Evolutionary conservation across 495 filamentous ascomycete species (phyloP).

Genomic region (Echria macrotheca): DNA sequence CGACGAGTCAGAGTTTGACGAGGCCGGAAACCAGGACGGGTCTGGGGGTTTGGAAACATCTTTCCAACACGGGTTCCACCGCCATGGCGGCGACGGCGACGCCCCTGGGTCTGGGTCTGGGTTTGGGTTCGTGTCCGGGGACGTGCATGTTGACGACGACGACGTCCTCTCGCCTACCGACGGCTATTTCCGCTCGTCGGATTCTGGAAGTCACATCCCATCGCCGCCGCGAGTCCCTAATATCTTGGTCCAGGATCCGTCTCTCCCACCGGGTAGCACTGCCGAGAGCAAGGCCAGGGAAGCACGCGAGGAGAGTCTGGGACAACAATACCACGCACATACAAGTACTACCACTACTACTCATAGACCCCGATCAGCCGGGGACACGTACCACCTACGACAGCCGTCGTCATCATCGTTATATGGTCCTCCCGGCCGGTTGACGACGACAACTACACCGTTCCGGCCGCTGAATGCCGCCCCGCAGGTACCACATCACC

Average conservation of each 20-base stretch:
- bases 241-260: conserved; percentile 38
- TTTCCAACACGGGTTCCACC: neutral
- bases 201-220: neutral
- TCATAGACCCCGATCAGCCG: neutral
- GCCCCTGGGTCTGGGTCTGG: neutral
- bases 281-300: conserved; percentile 39
- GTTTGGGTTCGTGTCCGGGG: neutral
- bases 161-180: conserved; percentile 37
- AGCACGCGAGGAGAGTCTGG: conserved; percentile 28
- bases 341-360: neutral
- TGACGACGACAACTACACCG: conserved; percentile 16
- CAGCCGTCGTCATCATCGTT: conserved; percentile 18
- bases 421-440: conserved; percentile 15
- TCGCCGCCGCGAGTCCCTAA: conserved; percentile 32
- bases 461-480: too few species aligned
- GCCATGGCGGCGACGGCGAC: neutral
- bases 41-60: neutral
- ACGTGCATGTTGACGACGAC: conserved; percentile 15
- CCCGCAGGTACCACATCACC: too few species aligned
- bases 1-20: conserved; percentile 25
- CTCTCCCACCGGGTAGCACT: conserved; percentile 25
- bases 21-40: conserved; percentile 11
- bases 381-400: conserved; percentile 23
- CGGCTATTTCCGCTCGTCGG: conserved; percentile 34
- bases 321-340: neutral